phyloP scores from a whole-genome alignment of 164 flowering plant species.

The Houttuynia cordata region DNA sequence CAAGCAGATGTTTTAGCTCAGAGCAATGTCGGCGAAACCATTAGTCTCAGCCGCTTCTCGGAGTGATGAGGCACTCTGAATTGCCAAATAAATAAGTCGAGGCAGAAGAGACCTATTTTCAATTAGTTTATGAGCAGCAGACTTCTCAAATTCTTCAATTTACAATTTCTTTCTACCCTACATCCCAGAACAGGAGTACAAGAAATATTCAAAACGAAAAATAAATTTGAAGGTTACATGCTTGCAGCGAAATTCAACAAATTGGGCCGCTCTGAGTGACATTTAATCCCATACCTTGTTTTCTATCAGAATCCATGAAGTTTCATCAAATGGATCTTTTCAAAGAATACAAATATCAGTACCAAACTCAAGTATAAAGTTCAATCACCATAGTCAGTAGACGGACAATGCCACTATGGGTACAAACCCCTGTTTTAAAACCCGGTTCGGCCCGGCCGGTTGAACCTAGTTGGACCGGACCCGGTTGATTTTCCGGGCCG shows the following conservation, averaged over 20 bases:
- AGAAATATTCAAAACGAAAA: not conserved
- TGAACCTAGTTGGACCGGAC: no score
- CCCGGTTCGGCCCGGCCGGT: no score
- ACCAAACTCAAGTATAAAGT: not conserved
- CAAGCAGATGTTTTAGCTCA: constrained; percentile 60
- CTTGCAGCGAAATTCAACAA: not conserved
- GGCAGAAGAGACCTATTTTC: constrained; percentile 75
- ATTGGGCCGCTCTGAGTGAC: not conserved
- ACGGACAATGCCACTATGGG: no score
- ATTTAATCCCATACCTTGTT: constrained; percentile 31
- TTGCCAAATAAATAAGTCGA: constrained; percentile 55
- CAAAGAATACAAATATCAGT: not conserved
- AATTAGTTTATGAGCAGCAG: constrained; percentile 19
- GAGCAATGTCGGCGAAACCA: constrained; percentile 32
- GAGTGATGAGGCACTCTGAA: constrained; percentile 48
- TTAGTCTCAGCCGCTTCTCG: constrained; percentile 46
- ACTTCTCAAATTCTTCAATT: constrained; percentile 1
- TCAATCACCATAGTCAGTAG: no score
- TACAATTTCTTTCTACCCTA: constrained; percentile 17
- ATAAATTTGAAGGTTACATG: not conserved
- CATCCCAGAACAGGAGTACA: not conserved
- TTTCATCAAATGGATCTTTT: constrained; percentile 60
- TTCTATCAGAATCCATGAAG: constrained; percentile 33
- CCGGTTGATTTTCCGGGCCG: no score
- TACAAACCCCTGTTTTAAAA: no score